These are phyloP conservation scores for Tremella yokohamensis DNA, from an alignment of 768 basidiomycete genomes.

Conservation along the genomic window DNA sequence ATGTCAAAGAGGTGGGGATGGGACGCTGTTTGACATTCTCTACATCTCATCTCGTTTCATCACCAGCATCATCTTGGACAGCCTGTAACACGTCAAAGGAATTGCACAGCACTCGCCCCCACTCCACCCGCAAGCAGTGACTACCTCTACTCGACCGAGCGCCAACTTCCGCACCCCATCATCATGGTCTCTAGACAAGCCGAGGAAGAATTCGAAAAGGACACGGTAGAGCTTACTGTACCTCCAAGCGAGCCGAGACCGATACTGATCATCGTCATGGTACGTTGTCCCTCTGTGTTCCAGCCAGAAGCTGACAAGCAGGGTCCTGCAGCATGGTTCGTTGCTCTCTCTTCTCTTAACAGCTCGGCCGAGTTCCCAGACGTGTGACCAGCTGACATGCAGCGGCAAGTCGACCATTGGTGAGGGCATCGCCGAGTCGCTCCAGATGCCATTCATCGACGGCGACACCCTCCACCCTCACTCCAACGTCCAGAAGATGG, in stretches of 20 bases:
- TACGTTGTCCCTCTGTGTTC: constrained; percentile 19
- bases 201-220: constrained; percentile 26
- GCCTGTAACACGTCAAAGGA: too few relatives aligned
- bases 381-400: background rate
- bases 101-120: too few relatives aligned
- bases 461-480: constrained; percentile 82
- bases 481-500: constrained; percentile 84
- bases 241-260: constrained; percentile 41
- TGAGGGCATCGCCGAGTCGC: constrained; percentile 58
- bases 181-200: constrained; percentile 12
- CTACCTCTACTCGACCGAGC: too few relatives aligned
- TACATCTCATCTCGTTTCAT: too few relatives aligned
- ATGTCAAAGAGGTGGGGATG: too few relatives aligned
- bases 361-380: background rate
- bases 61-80: too few relatives aligned
- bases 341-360: background rate
- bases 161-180: too few relatives aligned
- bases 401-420: constrained; percentile 57
- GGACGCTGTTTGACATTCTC: too few relatives aligned
- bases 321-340: constrained; percentile 47
- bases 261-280: constrained; percentile 54
- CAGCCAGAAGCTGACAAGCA: constrained; percentile 63
- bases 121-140: too few relatives aligned
- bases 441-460: constrained; percentile 76
- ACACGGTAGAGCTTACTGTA: constrained; percentile 38